Evolutionary conservation across 1,139 yeast species (phyloP).

Genomic region (Yarrowia galli): DNA sequence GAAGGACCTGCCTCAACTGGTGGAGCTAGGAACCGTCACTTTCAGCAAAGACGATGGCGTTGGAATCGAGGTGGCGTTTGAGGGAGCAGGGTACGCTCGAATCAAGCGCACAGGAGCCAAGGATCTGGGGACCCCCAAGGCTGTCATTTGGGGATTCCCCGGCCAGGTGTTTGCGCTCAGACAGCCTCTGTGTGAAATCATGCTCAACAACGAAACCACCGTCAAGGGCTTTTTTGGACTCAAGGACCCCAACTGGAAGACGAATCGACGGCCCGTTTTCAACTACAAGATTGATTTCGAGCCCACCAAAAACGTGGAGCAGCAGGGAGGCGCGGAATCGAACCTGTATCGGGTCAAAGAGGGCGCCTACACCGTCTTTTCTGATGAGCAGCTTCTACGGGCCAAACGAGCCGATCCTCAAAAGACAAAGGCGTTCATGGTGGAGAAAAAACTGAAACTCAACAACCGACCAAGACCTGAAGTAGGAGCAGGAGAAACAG

Average conservation of each 20-base stretch:
- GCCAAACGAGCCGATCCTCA: background rate
- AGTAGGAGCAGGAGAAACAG: too few species aligned
- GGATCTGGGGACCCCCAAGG: background rate
- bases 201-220: conserved; percentile 9
- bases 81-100: conserved; percentile 28
- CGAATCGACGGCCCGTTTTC: background rate
- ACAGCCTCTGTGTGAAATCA: conserved; percentile 36
- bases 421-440: background rate
- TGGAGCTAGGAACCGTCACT: conserved; percentile 8
- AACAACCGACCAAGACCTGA: background rate
- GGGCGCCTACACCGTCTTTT: background rate
- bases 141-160: conserved; percentile 25
- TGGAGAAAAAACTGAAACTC: background rate
- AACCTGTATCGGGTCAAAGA: conserved; percentile 19
- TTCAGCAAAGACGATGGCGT: conserved; percentile 12
- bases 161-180: conserved; percentile 34
- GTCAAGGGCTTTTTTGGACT: conserved; percentile 20
- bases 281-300: conserved; percentile 6
- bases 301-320: conserved; percentile 7
- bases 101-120: conserved; percentile 10
- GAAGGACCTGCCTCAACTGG: conserved; percentile 1
- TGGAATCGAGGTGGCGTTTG: conserved; percentile 20
- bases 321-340: background rate
- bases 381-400: background rate
- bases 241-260: conserved; percentile 22